Percentiles rank a stretch among this genome's conserved stretches.
These are phyloP conservation scores for Pueraria montana DNA, from an alignment of 306 rosid genomes.

Conservation along the genomic window DNA sequence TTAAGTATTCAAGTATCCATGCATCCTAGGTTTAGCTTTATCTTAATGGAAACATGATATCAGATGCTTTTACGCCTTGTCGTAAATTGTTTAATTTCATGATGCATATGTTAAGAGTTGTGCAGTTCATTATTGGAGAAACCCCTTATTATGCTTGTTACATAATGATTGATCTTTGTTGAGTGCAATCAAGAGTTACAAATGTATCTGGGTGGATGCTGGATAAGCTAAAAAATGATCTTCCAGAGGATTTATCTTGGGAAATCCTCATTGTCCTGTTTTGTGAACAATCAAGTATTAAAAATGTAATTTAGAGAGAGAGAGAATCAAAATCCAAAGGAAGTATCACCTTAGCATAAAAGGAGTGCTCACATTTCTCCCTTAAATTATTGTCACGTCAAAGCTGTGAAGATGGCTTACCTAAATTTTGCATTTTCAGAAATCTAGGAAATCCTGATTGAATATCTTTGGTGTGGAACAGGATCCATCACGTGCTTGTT, in stretches of 20 bases:
- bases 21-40: neutral
- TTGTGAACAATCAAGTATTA: conserved; percentile 8
- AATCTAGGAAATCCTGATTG: conserved; percentile 41
- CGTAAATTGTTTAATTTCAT: conserved; percentile 9
- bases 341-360: neutral
- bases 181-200: neutral
- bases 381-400: conserved; percentile 1
- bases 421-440: conserved; percentile 36
- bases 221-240: neutral
- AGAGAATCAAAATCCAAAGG: neutral
- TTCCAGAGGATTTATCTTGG: conserved; percentile 9
- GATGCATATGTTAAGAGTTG: neutral
- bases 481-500: conserved; percentile 93
- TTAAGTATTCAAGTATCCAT: neutral
- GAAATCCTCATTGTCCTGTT: neutral
- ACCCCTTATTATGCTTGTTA: neutral
- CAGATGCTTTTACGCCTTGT: neutral
- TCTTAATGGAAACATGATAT: conserved; percentile 4
- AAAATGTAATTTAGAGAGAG: neutral
- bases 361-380: neutral
- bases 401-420: conserved; percentile 14
- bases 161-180: neutral
- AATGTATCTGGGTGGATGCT: conserved; percentile 21
- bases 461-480: conserved; percentile 48
- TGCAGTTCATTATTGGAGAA: conserved; percentile 6